Evolutionary conservation across 2,329 filamentous ascomycete species (phyloP), one percentile per base, ranked within the genome.

Genomic region (Blastomyces gilchristii): DNA sequence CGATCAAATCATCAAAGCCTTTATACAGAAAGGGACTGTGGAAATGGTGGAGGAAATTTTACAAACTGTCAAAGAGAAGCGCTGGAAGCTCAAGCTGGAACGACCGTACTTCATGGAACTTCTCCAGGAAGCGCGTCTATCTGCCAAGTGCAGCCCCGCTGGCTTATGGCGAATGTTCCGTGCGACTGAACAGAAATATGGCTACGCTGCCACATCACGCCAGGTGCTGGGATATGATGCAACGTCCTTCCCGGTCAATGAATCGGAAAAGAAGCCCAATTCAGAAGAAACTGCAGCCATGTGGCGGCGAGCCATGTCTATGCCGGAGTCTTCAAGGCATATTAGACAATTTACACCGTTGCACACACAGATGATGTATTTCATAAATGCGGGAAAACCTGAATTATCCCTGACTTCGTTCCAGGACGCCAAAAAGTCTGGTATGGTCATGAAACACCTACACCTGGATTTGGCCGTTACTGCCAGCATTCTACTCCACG

Each of bases 101-200:
- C 67, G 74, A 22, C 63, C 69, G 6, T 64, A 71, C 25, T 71
- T 76, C 43, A 37, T 72, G 43, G 69, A 72, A 12, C 68, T 73
- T n/a, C 41, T 77, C n/a, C 72, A 70, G 22, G 63, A 63, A n/a
- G 73, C 73, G 25, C 73, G 71, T 14, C 65, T 72, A n/a, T 68
- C 73, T 56, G 71, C 73, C 71, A 75, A 63, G 67, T 71, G 18
- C 25, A 69, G 70, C 7, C 73, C 74, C 0, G 70, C 72, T 18
- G 74, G 76, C 5, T 69, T 76, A 58, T 77, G 75, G 75, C 71
- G 74, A 53, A 74, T 77, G 73, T 68, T 76, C 28, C 73, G 75
- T 58, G 72, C 74, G 9, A 74, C 75, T 11, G 72, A 73, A 56
- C 65, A 70, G 18, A 71, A 73, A 56, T 69, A 73, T 58, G 69